Conservation (phyloP, 306 rosid genomes). For the Erythrophleum fordii region DNA sequence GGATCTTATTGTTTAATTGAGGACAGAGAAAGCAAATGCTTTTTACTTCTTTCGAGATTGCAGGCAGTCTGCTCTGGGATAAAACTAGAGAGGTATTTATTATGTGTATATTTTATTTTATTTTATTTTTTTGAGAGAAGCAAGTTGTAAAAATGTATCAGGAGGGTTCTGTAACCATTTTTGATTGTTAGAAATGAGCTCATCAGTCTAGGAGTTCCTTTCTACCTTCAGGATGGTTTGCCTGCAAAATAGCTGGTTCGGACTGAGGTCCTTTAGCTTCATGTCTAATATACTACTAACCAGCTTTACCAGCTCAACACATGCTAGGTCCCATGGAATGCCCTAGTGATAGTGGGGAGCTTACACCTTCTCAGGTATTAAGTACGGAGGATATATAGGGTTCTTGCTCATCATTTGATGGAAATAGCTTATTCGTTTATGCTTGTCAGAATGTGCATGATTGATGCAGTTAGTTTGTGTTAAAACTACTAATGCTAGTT, state of each 20-base stretch:
- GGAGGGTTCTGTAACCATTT: background rate
- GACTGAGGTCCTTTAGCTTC: background rate
- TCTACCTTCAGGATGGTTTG: background rate
- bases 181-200: background rate
- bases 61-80: background rate
- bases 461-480: slow-evolving; percentile 5
- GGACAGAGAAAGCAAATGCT: background rate
- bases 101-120: background rate
- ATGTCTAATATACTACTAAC: background rate
- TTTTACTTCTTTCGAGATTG: background rate
- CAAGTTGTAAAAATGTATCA: background rate
- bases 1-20: background rate
- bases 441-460: background rate
- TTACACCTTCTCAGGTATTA: background rate
- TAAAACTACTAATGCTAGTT: background rate
- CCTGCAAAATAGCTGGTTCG: background rate
- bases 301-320: background rate
- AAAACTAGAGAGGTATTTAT: background rate
- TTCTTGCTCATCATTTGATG: background rate
- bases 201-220: background rate
- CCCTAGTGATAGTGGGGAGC: background rate
- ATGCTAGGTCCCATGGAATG: background rate
- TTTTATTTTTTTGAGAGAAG: background rate
- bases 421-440: background rate
- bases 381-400: background rate